Base-by-base conservation (phyloP, 2,329 filamentous ascomycete genomes). In the Ascochyta lentis region DNA sequence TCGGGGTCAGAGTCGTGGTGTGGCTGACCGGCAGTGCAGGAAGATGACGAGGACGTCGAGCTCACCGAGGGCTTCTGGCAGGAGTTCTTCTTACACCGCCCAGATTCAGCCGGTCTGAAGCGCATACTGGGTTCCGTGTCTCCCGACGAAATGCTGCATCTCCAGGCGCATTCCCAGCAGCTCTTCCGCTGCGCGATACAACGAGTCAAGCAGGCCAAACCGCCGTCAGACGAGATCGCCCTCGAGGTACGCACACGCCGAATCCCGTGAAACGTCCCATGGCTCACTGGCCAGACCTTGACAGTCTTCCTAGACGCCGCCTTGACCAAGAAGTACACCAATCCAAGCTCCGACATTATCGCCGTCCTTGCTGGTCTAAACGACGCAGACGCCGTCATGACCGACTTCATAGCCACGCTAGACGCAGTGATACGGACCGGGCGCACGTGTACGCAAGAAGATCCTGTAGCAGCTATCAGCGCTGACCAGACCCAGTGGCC, bases 291-390 rank as follows among this genome's bases (percentile, higher is more conserved):
- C 68, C 75, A 98, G 91, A 98, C 93, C 58, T 84, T 98, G 71
- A 92, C 89, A 75, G 88, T 90, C 43, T 97, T 98, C 77, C 84
- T 99, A 72, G 88, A 89, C 45, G 87, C 87, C 50, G 84, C 96
- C 16, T 81, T 98, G 59, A 85, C 86, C 54, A 99, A 98, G 78
- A 92, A 89, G 74, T 99, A 96, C 76, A 92, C 91, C 23, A 97
- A 97, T 69, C 91, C 93, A 6, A 97, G 92, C 75, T 95, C 95
- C 45, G 95, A 98, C 76, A 90, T 97, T 66, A 96, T 99, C 70
- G 87, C 89, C 54, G 84, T 98, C 31, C 83, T 99, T 44, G 91
- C 93, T 4, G 95, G 95, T 6, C 84, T 99, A 48, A 89, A 97
- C 78, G 84, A 92, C 65, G 90, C 96, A 44, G 95, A 99, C 74